phyloP scores from a whole-genome alignment of 306 rosid species.

The Cucurbita pepo region DNA sequence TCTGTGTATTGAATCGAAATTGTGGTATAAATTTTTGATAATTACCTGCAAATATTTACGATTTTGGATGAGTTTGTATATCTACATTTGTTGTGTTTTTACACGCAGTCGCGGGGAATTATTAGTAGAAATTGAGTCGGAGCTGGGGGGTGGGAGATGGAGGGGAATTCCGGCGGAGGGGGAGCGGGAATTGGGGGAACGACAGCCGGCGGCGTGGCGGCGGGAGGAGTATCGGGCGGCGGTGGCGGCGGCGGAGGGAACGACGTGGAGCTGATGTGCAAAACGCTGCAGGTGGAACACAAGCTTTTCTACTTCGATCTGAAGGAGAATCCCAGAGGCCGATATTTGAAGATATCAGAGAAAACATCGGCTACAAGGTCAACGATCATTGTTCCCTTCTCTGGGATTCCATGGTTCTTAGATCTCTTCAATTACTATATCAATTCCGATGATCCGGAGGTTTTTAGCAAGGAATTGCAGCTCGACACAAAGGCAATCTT shows the following conservation, averaged over 20 bases:
- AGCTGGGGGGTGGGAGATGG: slow-evolving; percentile 29
- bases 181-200: slow-evolving; percentile 12
- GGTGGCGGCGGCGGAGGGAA: slow-evolving; percentile 31
- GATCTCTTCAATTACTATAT: slow-evolving; percentile 97
- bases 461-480: slow-evolving; percentile 97
- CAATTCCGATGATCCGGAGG: slow-evolving; percentile 79
- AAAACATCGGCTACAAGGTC: slow-evolving; percentile 97
- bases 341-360: slow-evolving; percentile 90
- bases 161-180: slow-evolving; percentile 38
- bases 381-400: slow-evolving; percentile 89
- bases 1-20: background rate
- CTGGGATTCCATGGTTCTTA: slow-evolving; percentile 96
- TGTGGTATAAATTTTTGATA: background rate
- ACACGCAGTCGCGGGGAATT: background rate
- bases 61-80: too few relatives aligned
- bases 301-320: slow-evolving; percentile 98
- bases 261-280: slow-evolving; percentile 87
- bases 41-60: too few relatives aligned
- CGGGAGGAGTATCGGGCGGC: slow-evolving; percentile 13
- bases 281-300: slow-evolving; percentile 96
- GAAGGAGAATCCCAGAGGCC: slow-evolving; percentile 97
- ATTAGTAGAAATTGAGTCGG: background rate
- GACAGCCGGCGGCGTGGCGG: slow-evolving; percentile 18
- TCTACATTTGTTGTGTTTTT: too few relatives aligned
- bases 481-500: slow-evolving; percentile 67